These are phyloP conservation scores for Entomortierella parvispora DNA, from an alignment of 192 early-diverging fungal species.

Conservation along the genomic window DNA sequence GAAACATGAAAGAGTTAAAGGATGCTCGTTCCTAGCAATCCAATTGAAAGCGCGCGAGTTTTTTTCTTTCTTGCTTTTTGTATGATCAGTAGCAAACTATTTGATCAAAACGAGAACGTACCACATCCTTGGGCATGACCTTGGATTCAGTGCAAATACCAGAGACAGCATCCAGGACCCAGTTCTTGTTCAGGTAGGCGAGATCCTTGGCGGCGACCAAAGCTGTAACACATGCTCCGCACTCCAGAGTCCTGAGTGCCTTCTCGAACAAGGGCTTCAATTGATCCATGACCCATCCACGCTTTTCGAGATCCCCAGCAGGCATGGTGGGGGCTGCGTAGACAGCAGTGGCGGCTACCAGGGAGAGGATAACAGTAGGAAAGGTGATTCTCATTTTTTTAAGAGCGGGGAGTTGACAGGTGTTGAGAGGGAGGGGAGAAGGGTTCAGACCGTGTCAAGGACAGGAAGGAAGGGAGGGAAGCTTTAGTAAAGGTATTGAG, in stretches of 20 bases:
- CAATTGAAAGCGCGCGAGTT: too few relatives aligned
- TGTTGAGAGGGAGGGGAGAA: background rate
- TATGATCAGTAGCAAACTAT: background rate
- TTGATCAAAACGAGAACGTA: constrained; percentile 33
- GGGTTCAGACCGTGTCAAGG: background rate
- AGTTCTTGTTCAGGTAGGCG: constrained; percentile 53
- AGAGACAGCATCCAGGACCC: constrained; percentile 44
- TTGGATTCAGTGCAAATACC: constrained; percentile 48
- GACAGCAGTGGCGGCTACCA: constrained; percentile 29
- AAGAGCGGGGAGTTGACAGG: background rate
- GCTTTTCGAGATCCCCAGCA: constrained; percentile 27
- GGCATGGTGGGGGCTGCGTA: constrained; percentile 34
- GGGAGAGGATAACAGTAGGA: constrained; percentile 31
- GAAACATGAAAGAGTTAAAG: background rate
- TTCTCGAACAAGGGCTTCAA: constrained; percentile 32
- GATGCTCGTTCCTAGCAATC: background rate
- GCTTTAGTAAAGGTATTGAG: background rate
- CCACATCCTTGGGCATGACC: constrained; percentile 52
- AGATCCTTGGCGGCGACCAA: constrained; percentile 55
- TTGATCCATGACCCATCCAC: constrained; percentile 32
- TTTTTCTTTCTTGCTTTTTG: background rate
- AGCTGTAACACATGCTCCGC: constrained; percentile 57
- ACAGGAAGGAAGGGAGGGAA: background rate
- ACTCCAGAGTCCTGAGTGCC: constrained; percentile 42
- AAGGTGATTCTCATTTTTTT: constrained; percentile 29